phyloP scores from a whole-genome alignment of 345 rosid species.

The Boechera divaricarpa region DNA sequence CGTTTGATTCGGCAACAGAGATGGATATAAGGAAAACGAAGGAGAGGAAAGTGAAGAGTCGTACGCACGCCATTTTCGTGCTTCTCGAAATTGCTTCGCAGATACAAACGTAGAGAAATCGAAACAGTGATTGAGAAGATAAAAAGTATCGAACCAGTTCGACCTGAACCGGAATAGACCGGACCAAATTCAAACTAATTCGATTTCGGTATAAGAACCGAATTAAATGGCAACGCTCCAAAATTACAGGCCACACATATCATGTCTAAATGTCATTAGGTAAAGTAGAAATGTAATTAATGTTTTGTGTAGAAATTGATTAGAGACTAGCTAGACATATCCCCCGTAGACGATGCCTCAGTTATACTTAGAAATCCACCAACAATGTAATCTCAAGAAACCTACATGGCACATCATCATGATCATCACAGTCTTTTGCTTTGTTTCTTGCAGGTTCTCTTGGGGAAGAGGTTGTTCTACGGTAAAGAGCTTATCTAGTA shows the following conservation, averaged over 20 bases:
- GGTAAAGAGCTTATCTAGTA: background rate
- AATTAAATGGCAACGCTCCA: background rate
- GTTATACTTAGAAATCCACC: background rate
- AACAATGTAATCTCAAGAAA: slow-evolving; percentile 28
- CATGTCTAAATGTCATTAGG: slow-evolving; percentile 1
- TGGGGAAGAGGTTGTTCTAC: slow-evolving; percentile 6
- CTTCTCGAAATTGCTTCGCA: slow-evolving; percentile 32
- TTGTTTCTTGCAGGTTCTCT: slow-evolving; percentile 22
- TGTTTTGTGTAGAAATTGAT: background rate
- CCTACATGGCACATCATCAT: background rate
- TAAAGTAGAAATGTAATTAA: background rate
- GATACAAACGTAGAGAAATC: slow-evolving; percentile 14
- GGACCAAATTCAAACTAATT: background rate
- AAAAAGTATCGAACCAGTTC: slow-evolving; percentile 2
- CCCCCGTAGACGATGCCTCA: background rate
- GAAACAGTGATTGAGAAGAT: slow-evolving; percentile 18
- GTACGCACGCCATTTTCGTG: slow-evolving; percentile 27
- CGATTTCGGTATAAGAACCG: slow-evolving; percentile 1
- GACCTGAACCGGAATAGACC: slow-evolving; percentile 28
- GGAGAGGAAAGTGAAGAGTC: slow-evolving; percentile 35
- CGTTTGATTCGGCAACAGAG: slow-evolving; percentile 43
- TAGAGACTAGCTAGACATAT: background rate
- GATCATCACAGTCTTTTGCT: slow-evolving; percentile 9
- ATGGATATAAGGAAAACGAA: slow-evolving; percentile 31
- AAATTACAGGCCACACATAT: background rate